Conservation (phyloP, 345 rosid species). For the Pugionium cornutum region DNA sequence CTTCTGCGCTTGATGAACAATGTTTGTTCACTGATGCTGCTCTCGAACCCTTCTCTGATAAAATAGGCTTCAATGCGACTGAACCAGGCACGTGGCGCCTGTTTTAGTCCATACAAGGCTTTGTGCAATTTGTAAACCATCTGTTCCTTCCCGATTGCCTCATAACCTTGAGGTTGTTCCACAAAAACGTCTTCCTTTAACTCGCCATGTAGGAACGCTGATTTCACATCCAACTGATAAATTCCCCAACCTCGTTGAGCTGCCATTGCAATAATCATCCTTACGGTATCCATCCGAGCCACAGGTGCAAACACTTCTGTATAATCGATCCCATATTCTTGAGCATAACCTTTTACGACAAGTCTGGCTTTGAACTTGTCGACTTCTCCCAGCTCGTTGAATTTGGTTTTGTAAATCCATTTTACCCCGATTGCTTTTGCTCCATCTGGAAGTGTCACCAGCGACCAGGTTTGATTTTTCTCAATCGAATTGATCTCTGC, state of each 20-base stretch:
- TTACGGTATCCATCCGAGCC: background rate
- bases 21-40: background rate
- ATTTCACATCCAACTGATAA: background rate
- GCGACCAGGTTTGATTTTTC: background rate
- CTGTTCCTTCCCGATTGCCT: background rate
- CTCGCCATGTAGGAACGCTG: background rate
- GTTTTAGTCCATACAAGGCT: constrained; percentile 3
- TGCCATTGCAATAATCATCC: background rate
- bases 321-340: background rate
- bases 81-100: background rate
- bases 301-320: background rate
- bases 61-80: background rate
- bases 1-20: background rate
- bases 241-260: background rate
- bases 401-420: background rate
- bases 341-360: background rate
- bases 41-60: background rate
- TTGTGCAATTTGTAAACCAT: background rate
- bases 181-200: background rate
- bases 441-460: too few relatives aligned
- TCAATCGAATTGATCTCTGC: background rate
- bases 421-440: background rate
- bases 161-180: background rate
- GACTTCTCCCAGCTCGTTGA: background rate
- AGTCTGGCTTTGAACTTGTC: background rate